Conservation (phyloP, 2,329 filamentous ascomycete genomes). For the Talaromyces amestolkiae region DNA sequence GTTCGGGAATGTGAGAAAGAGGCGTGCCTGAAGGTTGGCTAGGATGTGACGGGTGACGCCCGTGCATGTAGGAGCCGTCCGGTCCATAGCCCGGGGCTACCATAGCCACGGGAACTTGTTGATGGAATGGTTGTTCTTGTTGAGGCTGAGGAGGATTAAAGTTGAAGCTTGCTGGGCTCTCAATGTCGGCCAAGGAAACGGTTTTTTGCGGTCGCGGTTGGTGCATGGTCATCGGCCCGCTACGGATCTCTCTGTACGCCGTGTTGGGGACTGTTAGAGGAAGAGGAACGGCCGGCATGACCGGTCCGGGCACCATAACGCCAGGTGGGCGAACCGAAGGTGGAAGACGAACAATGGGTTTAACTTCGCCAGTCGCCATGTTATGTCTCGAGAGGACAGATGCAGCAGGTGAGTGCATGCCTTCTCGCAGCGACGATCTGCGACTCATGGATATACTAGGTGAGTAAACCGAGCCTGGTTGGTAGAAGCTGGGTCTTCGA, state of each 20-base stretch:
- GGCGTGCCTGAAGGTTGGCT: conserved; percentile 75
- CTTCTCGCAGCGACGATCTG: conserved; percentile 76
- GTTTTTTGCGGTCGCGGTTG: conserved; percentile 93
- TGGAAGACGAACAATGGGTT: conserved; percentile 80
- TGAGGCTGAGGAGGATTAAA: conserved; percentile 61
- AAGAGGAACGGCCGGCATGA: conserved; percentile 35
- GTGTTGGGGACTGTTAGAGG: conserved; percentile 52
- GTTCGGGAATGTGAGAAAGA: conserved; percentile 86
- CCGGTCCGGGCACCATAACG: conserved; percentile 20
- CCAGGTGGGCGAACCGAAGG: conserved; percentile 51
- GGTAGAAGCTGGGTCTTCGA: conserved; percentile 66
- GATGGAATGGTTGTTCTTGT: conserved; percentile 84
- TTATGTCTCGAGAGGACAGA: conserved; percentile 71
- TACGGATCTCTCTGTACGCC: conserved; percentile 59
- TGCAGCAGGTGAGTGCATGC: conserved; percentile 74
- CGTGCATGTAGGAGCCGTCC: conserved; percentile 58
- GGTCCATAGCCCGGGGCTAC: conserved; percentile 55
- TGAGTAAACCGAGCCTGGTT: conserved; percentile 71
- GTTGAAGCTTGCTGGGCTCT: conserved; percentile 68
- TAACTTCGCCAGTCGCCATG: conserved; percentile 57
- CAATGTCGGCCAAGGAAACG: conserved; percentile 88
- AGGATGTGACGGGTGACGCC: conserved; percentile 66
- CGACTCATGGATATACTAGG: conserved; percentile 86
- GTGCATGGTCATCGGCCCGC: conserved; percentile 71
- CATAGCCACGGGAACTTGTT: conserved; percentile 81